Evolutionary conservation across 2,329 filamentous ascomycete species (phyloP), one percentile per base, ranked within the genome.

Genomic region (Leptodontidium sp.): DNA sequence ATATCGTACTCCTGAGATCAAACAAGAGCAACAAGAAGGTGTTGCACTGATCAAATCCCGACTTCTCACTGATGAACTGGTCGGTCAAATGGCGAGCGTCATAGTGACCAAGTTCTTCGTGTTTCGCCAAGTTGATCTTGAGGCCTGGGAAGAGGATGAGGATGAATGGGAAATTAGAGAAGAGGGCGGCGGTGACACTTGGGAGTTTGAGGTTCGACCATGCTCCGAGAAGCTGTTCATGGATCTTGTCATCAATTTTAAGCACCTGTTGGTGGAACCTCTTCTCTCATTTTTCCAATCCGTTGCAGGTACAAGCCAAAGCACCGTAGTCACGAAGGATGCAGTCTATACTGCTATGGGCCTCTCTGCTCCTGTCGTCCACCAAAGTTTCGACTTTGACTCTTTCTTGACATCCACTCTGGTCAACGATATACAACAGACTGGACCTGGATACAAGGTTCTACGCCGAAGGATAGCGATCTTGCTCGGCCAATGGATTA

Each of bases 141-240:
- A 93, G 70, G 91, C 93, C 68, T 99, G 96, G 96, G 91, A 97
- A 77, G 91, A 97, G 77, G 94, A 97, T 68, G 93, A 95, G 0
- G 93, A 99, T 79, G 94, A 97, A 65, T 99, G 96, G 94, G 95
- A 98, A 79, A 90, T 92, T 72, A 90, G 91, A 75, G 94, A 98
- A 82, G 93, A 97, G 76, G 92, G 91, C 69, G 88, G 93, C 68
- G 90, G 92, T 45, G 92, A 93, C 74, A 93, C 92, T 1, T 98
- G 92, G 86, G 94, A 98, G 76, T 98, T 94, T 83, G 93, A 95
- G 68, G 91, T 98, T 64, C 90, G 95, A 40, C 93, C 94, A 2
- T 98, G 95, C 78, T 91, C 96, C 0, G 96, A 99, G 80, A 97
- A 94, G 80, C 85, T 99, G 15, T 97, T 98, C 80, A 85, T 98